Evolutionary conservation across 2,329 filamentous ascomycete species (phyloP), one percentile per base, ranked within the genome.

Genomic region (Didymella sp.): DNA sequence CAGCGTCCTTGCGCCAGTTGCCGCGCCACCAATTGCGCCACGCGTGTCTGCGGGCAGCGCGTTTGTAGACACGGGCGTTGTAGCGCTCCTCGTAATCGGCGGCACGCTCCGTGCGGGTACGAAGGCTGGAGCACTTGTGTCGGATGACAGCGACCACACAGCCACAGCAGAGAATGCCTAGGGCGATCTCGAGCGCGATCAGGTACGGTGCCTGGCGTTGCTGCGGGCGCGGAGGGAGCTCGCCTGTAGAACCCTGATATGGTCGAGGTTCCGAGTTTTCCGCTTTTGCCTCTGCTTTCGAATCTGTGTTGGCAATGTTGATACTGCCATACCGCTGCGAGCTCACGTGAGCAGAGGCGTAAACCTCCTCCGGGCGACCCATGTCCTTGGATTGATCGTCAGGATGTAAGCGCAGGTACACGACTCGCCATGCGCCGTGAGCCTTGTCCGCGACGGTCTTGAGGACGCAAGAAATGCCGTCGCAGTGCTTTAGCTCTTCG

Each of bases 21-120:
- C 69, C 67, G 37, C 75, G 68, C 81, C 82, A 85, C 76, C 81
- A 84, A 48, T 79, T 77, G 30, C 77, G 75, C 76, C 81, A 80
- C 37, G 79, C 76, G 43, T 83, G 81, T 27, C 79, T 74, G 21
- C 82, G 78, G 19, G 84, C 84, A 27, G 84, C 83, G 28, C 80
- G 77, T 40, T 79, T 79, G 63, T 86, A 87, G 7, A 81, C 77
- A 12, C 79, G 77, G 11, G 76, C 81, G 25, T 80, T 82, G 27
- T 78, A 75, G 47, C 83, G 78, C 70, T 86, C 83, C 73, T 87
- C 84, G 13, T 78, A 78, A 40, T 79, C 76, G 15, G 84, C 82
- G 8, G 81, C 78, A 24, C 82, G 77, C 55, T 86, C 84, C 12
- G 80, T 81, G 55, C 80, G 79, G 27, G 77, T 79, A 28, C 82